A percentile compares a stretch with the other conserved stretches of the same genome.
Evolutionary conservation across 495 filamentous ascomycete species (phyloP).

Genomic region (Tuber borchii): DNA sequence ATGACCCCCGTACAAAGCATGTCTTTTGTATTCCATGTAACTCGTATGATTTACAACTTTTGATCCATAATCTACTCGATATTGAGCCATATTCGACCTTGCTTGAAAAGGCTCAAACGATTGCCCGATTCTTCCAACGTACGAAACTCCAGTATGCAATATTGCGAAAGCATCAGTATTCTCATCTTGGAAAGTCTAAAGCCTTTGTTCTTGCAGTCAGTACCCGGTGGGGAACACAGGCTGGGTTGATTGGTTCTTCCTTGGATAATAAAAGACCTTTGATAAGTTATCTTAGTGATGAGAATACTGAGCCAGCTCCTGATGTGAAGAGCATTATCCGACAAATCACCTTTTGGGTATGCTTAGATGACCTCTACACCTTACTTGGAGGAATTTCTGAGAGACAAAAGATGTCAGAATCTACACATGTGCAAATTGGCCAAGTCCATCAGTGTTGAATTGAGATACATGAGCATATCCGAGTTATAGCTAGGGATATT

Average conservation of each 20-base stretch:
- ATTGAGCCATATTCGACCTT: not conserved
- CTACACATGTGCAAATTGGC: not conserved
- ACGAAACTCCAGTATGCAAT: not conserved
- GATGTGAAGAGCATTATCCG: too few species aligned
- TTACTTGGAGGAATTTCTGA: too few species aligned
- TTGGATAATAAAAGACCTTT: not conserved
- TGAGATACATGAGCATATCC: not conserved
- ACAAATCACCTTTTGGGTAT: too few species aligned
- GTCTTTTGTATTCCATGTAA: not conserved
- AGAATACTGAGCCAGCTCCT: too few species aligned
- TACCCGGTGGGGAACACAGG: not conserved
- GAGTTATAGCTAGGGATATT: not conserved
- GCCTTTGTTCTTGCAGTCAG: not conserved
- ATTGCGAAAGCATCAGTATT: not conserved
- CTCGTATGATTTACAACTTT: not conserved
- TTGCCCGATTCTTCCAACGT: not conserved
- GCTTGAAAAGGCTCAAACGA: not conserved
- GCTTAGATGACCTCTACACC: too few species aligned
- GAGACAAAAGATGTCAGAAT: too few species aligned
- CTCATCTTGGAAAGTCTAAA: not conserved
- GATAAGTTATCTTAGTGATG: not conserved
- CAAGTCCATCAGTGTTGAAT: not conserved
- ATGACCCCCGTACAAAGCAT: not conserved
- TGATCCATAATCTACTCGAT: not conserved
- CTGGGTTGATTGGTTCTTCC: not conserved